These are phyloP conservation scores for Knoxdaviesia proteae DNA, from an alignment of 2,329 filamentous ascomycete genomes.

Conservation along the genomic window DNA sequence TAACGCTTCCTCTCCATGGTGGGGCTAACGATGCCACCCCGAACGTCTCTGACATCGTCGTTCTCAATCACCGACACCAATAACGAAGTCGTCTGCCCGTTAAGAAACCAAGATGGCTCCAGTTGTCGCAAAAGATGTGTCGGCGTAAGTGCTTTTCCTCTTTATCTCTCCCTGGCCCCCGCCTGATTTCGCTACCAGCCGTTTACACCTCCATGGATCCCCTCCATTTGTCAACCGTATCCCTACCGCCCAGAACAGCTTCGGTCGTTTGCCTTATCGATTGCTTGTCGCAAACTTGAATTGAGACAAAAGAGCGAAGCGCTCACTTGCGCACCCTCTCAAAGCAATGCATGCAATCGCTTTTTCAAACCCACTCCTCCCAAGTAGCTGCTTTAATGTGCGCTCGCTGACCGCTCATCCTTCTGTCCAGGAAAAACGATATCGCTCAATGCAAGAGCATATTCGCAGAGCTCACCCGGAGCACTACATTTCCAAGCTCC, in stretches of 20 bases:
- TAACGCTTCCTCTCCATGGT: constrained; percentile 19
- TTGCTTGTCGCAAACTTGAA: no score
- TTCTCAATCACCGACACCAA: constrained; percentile 83
- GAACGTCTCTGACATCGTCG: constrained; percentile 68
- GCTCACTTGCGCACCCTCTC: constrained; percentile 1
- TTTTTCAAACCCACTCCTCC: no score
- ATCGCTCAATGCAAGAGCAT: constrained; percentile 98
- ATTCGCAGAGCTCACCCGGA: constrained; percentile 93
- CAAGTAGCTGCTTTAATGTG: no score
- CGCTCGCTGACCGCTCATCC: constrained; percentile 8
- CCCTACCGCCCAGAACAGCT: no score
- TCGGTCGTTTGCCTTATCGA: no score
- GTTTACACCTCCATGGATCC: no score
- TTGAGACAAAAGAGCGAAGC: no score
- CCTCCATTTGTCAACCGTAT: no score
- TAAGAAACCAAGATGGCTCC: constrained; percentile 90
- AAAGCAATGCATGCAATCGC: neutral
- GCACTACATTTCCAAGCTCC: constrained; percentile 93
- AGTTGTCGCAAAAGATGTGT: constrained; percentile 95
- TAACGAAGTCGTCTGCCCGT: constrained; percentile 90
- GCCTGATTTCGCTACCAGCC: no score
- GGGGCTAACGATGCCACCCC: constrained; percentile 59
- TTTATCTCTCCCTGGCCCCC: constrained; percentile 1
- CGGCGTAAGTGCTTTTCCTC: constrained; percentile 50
- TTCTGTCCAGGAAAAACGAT: constrained; percentile 60